A percentile compares a stretch with the other conserved stretches of the same genome.
Evolutionary conservation across 2,329 filamentous ascomycete genomes (phyloP).

Genomic region (Alternaria angustiovoidea): DNA sequence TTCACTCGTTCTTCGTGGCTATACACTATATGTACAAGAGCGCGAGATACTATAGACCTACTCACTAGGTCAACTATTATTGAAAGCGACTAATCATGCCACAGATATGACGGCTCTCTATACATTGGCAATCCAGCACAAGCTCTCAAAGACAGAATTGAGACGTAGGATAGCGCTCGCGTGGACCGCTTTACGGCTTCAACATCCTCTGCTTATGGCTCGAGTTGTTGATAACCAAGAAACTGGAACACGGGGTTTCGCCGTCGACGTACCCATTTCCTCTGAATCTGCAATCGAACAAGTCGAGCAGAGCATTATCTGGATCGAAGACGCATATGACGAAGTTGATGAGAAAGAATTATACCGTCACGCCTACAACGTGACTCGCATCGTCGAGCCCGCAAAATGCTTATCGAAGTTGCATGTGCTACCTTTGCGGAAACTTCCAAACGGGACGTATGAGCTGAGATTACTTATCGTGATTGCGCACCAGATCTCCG

Average conservation of each 20-base stretch:
- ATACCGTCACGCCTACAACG: slow-evolving; percentile 55
- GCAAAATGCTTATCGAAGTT: slow-evolving; percentile 48
- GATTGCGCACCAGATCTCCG: slow-evolving; percentile 57
- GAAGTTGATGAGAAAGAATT: slow-evolving; percentile 48
- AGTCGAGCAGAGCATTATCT: slow-evolving; percentile 44
- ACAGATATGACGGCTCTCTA: slow-evolving; percentile 53
- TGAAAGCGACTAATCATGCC: neutral
- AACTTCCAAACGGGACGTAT: slow-evolving; percentile 32
- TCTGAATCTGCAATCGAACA: slow-evolving; percentile 42
- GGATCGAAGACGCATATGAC: slow-evolving; percentile 50
- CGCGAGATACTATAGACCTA: neutral
- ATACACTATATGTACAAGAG: neutral
- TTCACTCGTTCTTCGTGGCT: neutral
- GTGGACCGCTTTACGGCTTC: slow-evolving; percentile 51
- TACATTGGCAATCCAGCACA: slow-evolving; percentile 47
- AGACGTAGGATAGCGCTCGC: slow-evolving; percentile 49
- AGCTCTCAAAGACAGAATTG: slow-evolving; percentile 39
- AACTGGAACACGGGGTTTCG: slow-evolving; percentile 39
- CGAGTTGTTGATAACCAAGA: slow-evolving; percentile 32
- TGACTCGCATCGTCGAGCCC: slow-evolving; percentile 51
- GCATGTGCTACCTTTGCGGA: slow-evolving; percentile 49
- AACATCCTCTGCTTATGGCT: slow-evolving; percentile 52
- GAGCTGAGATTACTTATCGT: slow-evolving; percentile 50
- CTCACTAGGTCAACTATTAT: neutral
- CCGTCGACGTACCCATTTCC: slow-evolving; percentile 41